phyloP scores from a whole-genome alignment of 2,329 filamentous ascomycete species.

The Ascomycota sp. region DNA sequence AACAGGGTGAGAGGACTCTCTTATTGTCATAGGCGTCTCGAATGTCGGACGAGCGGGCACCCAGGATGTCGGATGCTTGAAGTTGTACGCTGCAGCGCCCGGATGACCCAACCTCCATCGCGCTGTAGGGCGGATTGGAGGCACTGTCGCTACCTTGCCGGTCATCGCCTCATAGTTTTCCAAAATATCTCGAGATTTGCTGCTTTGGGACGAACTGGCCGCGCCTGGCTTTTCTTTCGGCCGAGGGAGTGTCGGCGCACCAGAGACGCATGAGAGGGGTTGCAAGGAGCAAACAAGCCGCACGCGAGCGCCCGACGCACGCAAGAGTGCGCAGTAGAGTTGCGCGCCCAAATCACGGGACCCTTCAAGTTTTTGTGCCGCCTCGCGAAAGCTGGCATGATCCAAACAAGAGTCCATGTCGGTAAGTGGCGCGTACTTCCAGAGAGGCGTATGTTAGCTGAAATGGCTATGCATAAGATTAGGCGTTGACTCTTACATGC shows the following conservation, averaged over 20 bases:
- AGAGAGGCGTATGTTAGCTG: constrained; percentile 5
- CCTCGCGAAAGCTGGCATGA: constrained; percentile 47
- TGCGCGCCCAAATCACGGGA: constrained; percentile 81
- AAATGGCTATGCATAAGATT: background rate
- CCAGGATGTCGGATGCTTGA: constrained; percentile 21
- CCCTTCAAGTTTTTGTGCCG: constrained; percentile 47
- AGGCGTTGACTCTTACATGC: constrained; percentile 20
- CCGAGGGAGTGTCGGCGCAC: constrained; percentile 25
- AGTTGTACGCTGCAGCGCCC: constrained; percentile 27
- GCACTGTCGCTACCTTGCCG: constrained; percentile 13
- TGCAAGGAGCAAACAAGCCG: constrained; percentile 82
- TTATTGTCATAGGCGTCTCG: constrained; percentile 22
- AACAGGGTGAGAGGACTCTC: constrained; percentile 56
- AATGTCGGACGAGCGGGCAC: constrained; percentile 11
- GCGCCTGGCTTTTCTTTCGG: constrained; percentile 10
- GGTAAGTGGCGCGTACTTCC: constrained; percentile 30
- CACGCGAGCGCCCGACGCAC: constrained; percentile 58
- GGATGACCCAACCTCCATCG: constrained; percentile 30
- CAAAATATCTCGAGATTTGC: constrained; percentile 8
- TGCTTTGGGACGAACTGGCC: constrained; percentile 11
- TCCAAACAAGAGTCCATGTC: constrained; percentile 48
- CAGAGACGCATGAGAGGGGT: constrained; percentile 43
- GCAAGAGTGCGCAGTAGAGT: constrained; percentile 68
- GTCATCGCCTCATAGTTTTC: constrained; percentile 14
- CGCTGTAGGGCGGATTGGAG: constrained; percentile 14